phyloP scores from a whole-genome alignment of 2,329 filamentous ascomycete species.

The Aquanectria penicillioides region DNA sequence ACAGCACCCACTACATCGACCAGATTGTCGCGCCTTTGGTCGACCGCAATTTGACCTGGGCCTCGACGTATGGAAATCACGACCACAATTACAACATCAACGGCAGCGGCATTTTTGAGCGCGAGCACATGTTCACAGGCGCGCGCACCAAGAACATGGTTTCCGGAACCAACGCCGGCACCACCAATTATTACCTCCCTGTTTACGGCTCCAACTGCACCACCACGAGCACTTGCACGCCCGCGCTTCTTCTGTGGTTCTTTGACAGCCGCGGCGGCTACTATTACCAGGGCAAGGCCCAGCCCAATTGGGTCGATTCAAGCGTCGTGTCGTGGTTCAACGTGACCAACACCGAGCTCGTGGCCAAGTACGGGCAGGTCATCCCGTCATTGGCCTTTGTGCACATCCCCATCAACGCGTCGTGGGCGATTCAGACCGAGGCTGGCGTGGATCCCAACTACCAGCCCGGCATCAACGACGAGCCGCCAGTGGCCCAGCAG shows the following conservation, averaged over 20 bases:
- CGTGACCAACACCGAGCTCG: constrained; percentile 46
- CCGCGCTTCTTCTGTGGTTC: constrained; percentile 70
- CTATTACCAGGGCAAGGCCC: constrained; percentile 51
- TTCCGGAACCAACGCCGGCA: constrained; percentile 36
- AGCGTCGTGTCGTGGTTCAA: constrained; percentile 57
- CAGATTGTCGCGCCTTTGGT: constrained; percentile 66
- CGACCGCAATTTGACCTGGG: constrained; percentile 65
- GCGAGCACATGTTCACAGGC: constrained; percentile 37
- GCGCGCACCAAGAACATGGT: constrained; percentile 40
- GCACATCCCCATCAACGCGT: constrained; percentile 55
- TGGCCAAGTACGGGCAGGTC: constrained; percentile 36
- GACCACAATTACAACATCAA: constrained; percentile 64
- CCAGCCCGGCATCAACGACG: constrained; percentile 59
- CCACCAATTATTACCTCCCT: constrained; percentile 56
- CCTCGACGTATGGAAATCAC: constrained; percentile 76
- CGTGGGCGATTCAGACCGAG: constrained; percentile 36
- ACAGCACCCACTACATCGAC: constrained; percentile 66
- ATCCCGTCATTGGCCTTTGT: constrained; percentile 61
- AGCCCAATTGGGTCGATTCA: constrained; percentile 56
- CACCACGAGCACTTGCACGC: constrained; percentile 38
- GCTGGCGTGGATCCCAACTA: constrained; percentile 46
- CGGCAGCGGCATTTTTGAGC: constrained; percentile 29
- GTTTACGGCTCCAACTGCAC: constrained; percentile 49
- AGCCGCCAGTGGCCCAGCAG: constrained; percentile 52
- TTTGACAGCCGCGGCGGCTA: constrained; percentile 72